Conservation (phyloP, 2,329 filamentous ascomycete genomes). For the Fusarium ramigenum region DNA sequence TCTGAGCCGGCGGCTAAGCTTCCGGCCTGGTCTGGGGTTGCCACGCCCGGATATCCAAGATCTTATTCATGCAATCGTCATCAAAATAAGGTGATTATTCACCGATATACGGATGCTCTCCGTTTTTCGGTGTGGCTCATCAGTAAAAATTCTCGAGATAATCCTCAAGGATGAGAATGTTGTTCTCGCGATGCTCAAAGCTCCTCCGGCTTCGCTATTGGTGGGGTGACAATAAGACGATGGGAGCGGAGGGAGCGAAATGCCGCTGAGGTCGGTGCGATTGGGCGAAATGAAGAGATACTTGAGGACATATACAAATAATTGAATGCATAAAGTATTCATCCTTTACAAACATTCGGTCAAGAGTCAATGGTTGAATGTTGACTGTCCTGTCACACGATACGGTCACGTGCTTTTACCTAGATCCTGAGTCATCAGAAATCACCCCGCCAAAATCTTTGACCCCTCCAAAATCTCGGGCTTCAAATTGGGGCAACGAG, state of each 20-base stretch:
- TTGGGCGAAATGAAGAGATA: background rate
- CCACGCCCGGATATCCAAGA: background rate
- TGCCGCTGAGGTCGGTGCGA: background rate
- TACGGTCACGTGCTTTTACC: slow-evolving; percentile 23
- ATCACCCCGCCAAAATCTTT: slow-evolving; percentile 40
- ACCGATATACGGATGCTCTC: slow-evolving; percentile 3
- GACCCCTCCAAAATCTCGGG: slow-evolving; percentile 39
- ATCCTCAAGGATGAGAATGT: background rate
- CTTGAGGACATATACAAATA: accelerated
- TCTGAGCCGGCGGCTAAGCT: slow-evolving; percentile 10
- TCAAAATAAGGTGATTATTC: background rate
- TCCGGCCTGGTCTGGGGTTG: slow-evolving; percentile 6
- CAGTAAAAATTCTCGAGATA: background rate
- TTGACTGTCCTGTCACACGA: background rate
- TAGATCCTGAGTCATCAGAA: slow-evolving; percentile 38
- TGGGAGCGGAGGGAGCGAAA: background rate
- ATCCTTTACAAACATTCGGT: background rate
- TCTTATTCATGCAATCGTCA: background rate
- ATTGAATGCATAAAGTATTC: background rate
- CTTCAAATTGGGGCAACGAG: slow-evolving; percentile 29
- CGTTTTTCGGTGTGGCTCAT: slow-evolving; percentile 6
- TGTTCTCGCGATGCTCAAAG: background rate
- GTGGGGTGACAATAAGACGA: slow-evolving; percentile 35
- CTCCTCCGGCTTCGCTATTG: slow-evolving; percentile 31
- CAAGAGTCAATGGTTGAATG: slow-evolving; percentile 6